Conservation (phyloP, 305 asterid species). For the Fraxinus platypoda region DNA sequence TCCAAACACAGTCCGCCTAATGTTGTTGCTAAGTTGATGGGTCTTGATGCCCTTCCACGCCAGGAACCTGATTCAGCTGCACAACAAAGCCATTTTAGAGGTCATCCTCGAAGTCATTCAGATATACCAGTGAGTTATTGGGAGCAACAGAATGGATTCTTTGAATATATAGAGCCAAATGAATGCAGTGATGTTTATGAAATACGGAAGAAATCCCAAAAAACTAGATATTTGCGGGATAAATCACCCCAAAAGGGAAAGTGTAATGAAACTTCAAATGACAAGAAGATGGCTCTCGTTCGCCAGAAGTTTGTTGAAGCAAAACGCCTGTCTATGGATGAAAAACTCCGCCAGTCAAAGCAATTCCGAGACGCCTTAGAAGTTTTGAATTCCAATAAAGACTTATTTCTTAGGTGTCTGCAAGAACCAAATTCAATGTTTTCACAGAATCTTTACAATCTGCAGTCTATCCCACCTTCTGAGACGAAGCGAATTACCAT, state of each 20-base stretch:
- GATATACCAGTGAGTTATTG: slow-evolving; percentile 57
- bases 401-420: slow-evolving; percentile 72
- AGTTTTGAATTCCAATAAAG: slow-evolving; percentile 84
- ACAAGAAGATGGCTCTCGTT: slow-evolving; percentile 72
- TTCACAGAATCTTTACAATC: slow-evolving; percentile 58
- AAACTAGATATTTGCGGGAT: slow-evolving; percentile 27
- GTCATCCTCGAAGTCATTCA: slow-evolving; percentile 56
- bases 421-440: slow-evolving; percentile 82
- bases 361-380: slow-evolving; percentile 91
- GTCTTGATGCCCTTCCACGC: slow-evolving; percentile 83
- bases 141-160: slow-evolving; percentile 58
- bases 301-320: slow-evolving; percentile 93
- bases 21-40: slow-evolving; percentile 92
- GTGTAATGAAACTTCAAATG: slow-evolving; percentile 38
- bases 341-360: slow-evolving; percentile 76
- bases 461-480: slow-evolving; percentile 59
- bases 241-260: slow-evolving; percentile 54
- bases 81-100: slow-evolving; percentile 46
- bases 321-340: slow-evolving; percentile 76
- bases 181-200: slow-evolving; percentile 69
- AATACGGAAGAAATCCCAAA: slow-evolving; percentile 54
- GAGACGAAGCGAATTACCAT: slow-evolving; percentile 87
- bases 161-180: slow-evolving; percentile 45
- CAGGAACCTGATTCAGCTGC: slow-evolving; percentile 50
- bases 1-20: slow-evolving; percentile 57